Evolutionary conservation across 768 basidiomycete genomes (phyloP).

Genomic region (Xerocomellus chrysenteron): DNA sequence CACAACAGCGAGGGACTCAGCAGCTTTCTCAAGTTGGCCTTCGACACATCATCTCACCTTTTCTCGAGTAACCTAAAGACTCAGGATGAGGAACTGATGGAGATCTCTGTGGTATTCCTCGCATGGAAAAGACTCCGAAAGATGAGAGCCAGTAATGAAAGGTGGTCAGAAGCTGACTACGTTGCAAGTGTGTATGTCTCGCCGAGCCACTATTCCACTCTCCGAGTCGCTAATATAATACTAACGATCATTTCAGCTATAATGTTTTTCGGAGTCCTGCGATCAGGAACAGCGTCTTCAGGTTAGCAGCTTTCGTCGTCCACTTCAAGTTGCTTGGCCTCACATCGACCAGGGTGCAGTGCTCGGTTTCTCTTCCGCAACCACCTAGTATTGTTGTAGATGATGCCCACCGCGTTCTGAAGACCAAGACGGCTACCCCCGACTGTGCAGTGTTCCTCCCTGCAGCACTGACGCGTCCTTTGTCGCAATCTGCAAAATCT

Average conservation of each 20-base stretch:
- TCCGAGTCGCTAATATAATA: neutral
- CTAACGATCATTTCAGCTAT: slow-evolving; percentile 35
- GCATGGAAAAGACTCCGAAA: slow-evolving; percentile 45
- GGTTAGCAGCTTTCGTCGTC: slow-evolving; percentile 32
- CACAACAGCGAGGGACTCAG: slow-evolving; percentile 12
- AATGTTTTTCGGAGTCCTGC: slow-evolving; percentile 49
- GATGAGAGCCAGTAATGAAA: slow-evolving; percentile 47
- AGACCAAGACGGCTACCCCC: slow-evolving; percentile 46
- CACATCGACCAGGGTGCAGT: slow-evolving; percentile 42
- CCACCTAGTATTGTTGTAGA: slow-evolving; percentile 33
- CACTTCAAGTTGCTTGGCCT: slow-evolving; percentile 2
- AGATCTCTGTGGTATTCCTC: slow-evolving; percentile 39
- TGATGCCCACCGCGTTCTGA: slow-evolving; percentile 39
- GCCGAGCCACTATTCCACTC: neutral
- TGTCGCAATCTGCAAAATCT: slow-evolving; percentile 46
- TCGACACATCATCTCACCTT: slow-evolving; percentile 35
- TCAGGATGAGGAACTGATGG: slow-evolving; percentile 28
- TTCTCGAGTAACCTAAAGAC: slow-evolving; percentile 34
- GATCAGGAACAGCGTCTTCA: slow-evolving; percentile 39
- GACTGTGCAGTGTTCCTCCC: slow-evolving; percentile 52
- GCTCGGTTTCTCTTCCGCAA: slow-evolving; percentile 47
- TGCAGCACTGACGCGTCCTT: slow-evolving; percentile 32
- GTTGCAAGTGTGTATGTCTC: slow-evolving; percentile 51
- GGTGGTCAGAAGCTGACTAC: slow-evolving; percentile 54
- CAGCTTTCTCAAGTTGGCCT: slow-evolving; percentile 33